Conservation (phyloP, 2,329 filamentous ascomycete genomes). For the Rhexocercosporidium sp. region DNA sequence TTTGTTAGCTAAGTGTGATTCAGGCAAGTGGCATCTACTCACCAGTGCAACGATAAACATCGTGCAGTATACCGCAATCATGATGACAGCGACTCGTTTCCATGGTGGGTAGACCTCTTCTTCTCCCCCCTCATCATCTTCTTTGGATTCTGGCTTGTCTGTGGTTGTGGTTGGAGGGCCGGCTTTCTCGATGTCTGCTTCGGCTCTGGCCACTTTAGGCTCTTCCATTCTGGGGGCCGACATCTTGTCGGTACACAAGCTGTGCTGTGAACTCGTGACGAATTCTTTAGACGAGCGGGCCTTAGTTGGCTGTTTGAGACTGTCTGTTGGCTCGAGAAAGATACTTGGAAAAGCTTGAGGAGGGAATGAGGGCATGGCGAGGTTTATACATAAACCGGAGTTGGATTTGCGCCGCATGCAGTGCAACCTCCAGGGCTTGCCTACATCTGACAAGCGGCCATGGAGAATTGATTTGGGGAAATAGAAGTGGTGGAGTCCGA, state of each 20-base stretch:
- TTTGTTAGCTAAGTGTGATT: constrained; percentile 10
- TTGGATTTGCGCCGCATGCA: neutral
- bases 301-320: neutral
- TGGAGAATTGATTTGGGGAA: neutral
- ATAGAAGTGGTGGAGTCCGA: constrained; percentile 11
- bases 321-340: neutral
- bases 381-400: neutral
- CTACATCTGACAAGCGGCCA: neutral
- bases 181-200: neutral
- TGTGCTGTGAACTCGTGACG: no score
- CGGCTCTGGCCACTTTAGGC: neutral
- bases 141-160: neutral
- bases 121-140: neutral
- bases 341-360: neutral
- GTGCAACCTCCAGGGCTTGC: neutral
- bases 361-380: neutral
- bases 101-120: constrained; percentile 32
- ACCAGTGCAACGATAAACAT: constrained; percentile 49
- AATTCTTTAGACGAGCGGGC: neutral
- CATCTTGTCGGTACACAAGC: neutral
- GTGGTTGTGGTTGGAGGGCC: neutral
- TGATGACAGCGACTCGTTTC: constrained; percentile 45
- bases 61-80: constrained; percentile 51
- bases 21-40: neutral
- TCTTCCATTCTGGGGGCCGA: neutral